These are phyloP conservation scores for Colletotrichum magnum DNA, from an alignment of 2,329 filamentous ascomycete genomes.

Conservation along the genomic window DNA sequence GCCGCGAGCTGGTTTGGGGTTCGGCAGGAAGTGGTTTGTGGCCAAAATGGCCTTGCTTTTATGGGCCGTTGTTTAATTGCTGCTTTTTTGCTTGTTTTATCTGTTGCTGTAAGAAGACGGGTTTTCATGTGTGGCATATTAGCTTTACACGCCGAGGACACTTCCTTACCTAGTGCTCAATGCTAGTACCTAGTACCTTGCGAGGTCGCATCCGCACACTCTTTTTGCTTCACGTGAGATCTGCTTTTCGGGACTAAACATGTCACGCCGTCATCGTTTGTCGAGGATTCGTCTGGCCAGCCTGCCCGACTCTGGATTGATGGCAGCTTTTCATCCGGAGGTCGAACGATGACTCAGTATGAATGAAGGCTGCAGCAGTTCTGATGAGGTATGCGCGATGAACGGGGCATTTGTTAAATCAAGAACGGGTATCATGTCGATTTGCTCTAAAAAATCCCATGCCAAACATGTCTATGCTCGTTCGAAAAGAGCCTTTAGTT, in stretches of 20 bases:
- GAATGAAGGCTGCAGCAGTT: too few species aligned
- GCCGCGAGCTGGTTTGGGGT: background rate
- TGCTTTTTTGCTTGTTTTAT: too few species aligned
- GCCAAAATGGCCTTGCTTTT: constrained; percentile 6
- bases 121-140: constrained; percentile 23
- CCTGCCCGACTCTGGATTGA: too few species aligned
- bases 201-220: background rate
- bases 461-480: constrained; percentile 27
- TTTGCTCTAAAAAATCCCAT: constrained; percentile 11
- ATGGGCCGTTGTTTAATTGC: too few species aligned
- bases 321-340: too few species aligned
- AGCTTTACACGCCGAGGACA: constrained; percentile 16
- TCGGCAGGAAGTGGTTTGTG: background rate
- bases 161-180: constrained; percentile 21
- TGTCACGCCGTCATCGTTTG: too few species aligned
- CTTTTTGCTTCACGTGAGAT: background rate
- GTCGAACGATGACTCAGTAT: too few species aligned
- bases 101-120: constrained; percentile 18
- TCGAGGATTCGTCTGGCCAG: too few species aligned
- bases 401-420: background rate
- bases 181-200: constrained; percentile 25
- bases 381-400: too few species aligned
- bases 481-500: background rate
- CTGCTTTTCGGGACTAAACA: background rate
- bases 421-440: constrained; percentile 36